phyloP scores from a whole-genome alignment of 2,329 filamentous ascomycete species.

The Diaporthe vaccinii region DNA sequence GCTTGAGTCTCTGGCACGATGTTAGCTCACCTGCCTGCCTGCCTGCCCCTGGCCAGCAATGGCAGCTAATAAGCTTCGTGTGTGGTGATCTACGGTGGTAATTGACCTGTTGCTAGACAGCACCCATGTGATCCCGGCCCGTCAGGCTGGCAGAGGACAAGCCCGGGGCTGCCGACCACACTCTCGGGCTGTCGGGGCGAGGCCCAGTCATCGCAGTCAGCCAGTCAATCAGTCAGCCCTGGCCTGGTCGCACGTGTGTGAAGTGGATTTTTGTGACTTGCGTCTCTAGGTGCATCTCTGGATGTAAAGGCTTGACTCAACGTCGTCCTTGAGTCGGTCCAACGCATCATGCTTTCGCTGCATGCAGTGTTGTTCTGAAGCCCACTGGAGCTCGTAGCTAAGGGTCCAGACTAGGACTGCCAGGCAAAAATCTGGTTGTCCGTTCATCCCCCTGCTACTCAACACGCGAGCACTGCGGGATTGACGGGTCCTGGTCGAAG shows the following conservation, averaged over 20 bases:
- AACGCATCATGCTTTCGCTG: conserved; percentile 2
- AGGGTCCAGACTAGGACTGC: not conserved
- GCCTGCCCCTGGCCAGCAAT: not conserved
- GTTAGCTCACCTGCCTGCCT: not conserved
- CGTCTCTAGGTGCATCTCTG: conserved; percentile 26
- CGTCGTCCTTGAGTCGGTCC: not conserved
- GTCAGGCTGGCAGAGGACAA: not conserved
- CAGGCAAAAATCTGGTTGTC: not conserved
- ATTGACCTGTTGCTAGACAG: not conserved
- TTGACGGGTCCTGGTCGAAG: not conserved
- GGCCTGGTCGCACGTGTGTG: conserved; percentile 1
- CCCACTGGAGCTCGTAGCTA: not conserved
- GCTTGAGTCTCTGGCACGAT: not conserved
- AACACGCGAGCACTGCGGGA: not conserved
- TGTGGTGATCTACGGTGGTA: not conserved
- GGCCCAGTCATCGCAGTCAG: not conserved
- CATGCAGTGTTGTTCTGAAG: not conserved
- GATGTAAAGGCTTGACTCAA: conserved; percentile 20
- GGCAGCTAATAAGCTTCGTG: conserved; percentile 19
- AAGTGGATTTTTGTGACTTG: conserved; percentile 13
- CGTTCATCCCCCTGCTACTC: not conserved
- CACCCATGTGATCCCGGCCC: conserved; percentile 1
- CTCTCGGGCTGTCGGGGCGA: not conserved
- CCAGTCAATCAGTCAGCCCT: not conserved
- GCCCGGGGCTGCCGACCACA: conserved; percentile 9